These are phyloP conservation scores for Diplogelasinospora grovesii DNA, from an alignment of 495 filamentous ascomycete species.

Conservation along the genomic window DNA sequence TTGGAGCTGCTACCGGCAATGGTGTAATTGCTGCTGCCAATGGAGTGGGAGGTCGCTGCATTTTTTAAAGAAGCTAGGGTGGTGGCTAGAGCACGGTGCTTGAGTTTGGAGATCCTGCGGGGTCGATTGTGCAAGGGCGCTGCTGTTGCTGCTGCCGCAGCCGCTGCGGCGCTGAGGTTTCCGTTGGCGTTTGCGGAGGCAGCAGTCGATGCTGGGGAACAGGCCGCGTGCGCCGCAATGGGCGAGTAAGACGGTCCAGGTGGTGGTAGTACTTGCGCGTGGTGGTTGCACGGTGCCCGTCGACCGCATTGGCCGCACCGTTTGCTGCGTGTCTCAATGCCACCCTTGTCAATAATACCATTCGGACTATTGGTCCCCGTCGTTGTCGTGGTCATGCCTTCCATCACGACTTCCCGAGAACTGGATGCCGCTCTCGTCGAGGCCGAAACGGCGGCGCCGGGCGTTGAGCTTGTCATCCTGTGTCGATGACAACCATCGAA, in stretches of 20 bases:
- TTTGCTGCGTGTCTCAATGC: slow-evolving; percentile 12
- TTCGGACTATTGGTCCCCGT: slow-evolving; percentile 5
- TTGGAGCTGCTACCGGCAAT: slow-evolving; percentile 6
- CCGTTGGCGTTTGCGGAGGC: slow-evolving; percentile 20
- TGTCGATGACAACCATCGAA: slow-evolving; percentile 22
- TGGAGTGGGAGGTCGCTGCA: slow-evolving; percentile 4
- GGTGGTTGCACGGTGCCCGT: slow-evolving; percentile 2
- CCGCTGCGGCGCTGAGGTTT: slow-evolving; percentile 22
- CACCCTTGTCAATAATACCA: slow-evolving; percentile 17
- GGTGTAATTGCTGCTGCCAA: slow-evolving; percentile 1
- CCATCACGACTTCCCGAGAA: slow-evolving; percentile 14
- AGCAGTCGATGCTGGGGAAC: slow-evolving; percentile 1
- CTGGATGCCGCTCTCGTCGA: slow-evolving; percentile 16
- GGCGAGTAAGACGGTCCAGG: slow-evolving; percentile 8
- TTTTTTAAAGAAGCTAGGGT: slow-evolving; percentile 14
- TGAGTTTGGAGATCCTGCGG: slow-evolving; percentile 33
- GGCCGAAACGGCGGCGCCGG: slow-evolving; percentile 16
- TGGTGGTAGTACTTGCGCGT: background rate
- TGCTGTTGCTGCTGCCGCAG: slow-evolving; percentile 1
- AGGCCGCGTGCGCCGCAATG: slow-evolving; percentile 5
- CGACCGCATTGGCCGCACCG: slow-evolving; percentile 29
- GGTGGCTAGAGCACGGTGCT: slow-evolving; percentile 25
- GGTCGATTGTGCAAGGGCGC: slow-evolving; percentile 17
- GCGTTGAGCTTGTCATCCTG: slow-evolving; percentile 21
- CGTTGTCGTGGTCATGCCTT: slow-evolving; percentile 4